Percentiles rank a stretch among this genome's conserved stretches.
These are phyloP conservation scores for Candida pseudocylindracea DNA, from an alignment of 1,139 yeast species.

Conservation along the genomic window DNA sequence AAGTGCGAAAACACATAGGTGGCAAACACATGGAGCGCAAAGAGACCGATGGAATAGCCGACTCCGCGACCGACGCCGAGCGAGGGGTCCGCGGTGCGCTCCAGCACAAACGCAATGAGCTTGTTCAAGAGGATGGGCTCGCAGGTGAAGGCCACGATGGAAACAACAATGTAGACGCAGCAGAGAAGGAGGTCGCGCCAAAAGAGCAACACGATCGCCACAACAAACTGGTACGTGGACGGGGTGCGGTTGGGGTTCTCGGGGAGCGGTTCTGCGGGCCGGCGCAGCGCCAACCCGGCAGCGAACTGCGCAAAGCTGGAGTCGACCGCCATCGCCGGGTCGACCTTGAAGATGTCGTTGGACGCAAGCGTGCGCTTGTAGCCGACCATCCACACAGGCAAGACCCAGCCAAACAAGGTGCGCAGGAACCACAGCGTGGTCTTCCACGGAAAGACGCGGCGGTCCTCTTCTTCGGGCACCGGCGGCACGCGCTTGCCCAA, in stretches of 20 bases:
- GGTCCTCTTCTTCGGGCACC: constrained; percentile 27
- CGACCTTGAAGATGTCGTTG: constrained; percentile 34
- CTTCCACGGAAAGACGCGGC: constrained; percentile 10
- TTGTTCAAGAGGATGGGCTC: constrained; percentile 19
- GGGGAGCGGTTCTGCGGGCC: constrained; percentile 11
- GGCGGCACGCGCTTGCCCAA: constrained; percentile 23
- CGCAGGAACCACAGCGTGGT: constrained; percentile 2
- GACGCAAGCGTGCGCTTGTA: constrained; percentile 44
- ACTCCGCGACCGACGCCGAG: constrained; percentile 14
- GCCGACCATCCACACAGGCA: constrained; percentile 30
- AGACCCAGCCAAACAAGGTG: constrained; percentile 27
- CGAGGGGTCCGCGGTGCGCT: constrained; percentile 13
- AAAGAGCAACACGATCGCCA: constrained; percentile 15
- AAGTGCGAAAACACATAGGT: too few species aligned
- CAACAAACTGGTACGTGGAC: constrained; percentile 7
- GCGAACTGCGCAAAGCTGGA: too few species aligned
- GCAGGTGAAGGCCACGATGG: constrained; percentile 16
- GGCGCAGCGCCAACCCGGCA: too few species aligned
- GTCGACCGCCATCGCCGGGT: constrained; percentile 28
- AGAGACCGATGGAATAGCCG: constrained; percentile 11
- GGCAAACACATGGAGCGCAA: too few species aligned
- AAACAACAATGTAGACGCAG: constrained; percentile 13
- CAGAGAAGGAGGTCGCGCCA: constrained; percentile 13
- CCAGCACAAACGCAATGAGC: constrained; percentile 18
- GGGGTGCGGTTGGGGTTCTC: not conserved